Evolutionary conservation across 2,329 filamentous ascomycete species (phyloP), one percentile per base, ranked within the genome.

Genomic region (Claviceps sp.): DNA sequence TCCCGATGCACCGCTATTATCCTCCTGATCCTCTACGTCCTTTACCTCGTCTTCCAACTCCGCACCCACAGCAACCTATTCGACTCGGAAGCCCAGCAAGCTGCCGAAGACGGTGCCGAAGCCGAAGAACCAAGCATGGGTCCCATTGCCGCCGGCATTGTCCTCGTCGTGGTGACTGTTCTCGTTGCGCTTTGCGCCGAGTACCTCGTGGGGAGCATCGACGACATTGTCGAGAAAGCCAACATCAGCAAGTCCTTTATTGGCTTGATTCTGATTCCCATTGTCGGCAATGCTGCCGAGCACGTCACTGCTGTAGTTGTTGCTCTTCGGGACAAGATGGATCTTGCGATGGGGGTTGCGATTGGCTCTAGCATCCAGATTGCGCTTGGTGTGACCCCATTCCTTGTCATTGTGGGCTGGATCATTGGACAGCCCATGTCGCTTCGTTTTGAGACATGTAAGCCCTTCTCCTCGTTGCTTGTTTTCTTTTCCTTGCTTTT

Each of bases 321-420:
- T 26, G 85, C 86, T 0, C 73, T 82, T 56, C 85, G 87, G 66
- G 79, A 90, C 68, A 90, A 85, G 71, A 85, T 85, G 80, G 79
- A 83, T 60, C 68, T 83, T 49, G 64, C 86, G 34, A 86, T 91
- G 72, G 84, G 85, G 43, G 86, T 91, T 49, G 86, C 86, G 29
- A 86, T 91, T 61, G 86, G 86, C 45, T 88, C 83, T 53, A 87
- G 83, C 65, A 82, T 91, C 64, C 86, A 91, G 67, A 91, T 91
- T 60, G 86, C 86, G 22, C 74, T 91, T 45, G 81, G 89, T 45
- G 86, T 91, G 47, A 90, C 86, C 1, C 86, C 86, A 0, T 84
- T 86, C 68, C 72, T 91, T 50, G 86, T 91, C 50, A 81, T 91
- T 57, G 74, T 90, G 39, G 86, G 86, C 54, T 91, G 86, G 86